phyloP scores from a whole-genome alignment of 148 eudicot genomes.

The Bassia scoparia region DNA sequence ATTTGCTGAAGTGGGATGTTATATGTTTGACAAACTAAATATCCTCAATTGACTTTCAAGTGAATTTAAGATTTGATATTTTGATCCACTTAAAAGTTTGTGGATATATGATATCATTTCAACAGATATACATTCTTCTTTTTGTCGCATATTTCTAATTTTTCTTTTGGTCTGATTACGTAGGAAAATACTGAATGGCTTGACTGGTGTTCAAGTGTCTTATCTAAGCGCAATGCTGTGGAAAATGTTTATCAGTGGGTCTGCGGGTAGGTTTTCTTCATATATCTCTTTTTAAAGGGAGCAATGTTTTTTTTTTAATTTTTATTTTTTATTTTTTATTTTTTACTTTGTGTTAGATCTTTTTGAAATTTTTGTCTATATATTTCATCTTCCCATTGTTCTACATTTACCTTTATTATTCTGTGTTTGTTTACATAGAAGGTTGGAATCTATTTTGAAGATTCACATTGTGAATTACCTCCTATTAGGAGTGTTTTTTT shows the following conservation, averaged over 20 bases:
- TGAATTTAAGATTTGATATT: not conserved
- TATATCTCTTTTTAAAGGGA: not conserved
- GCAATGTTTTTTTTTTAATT: not conserved
- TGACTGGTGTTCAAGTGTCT: slow-evolving; percentile 75
- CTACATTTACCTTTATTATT: not conserved
- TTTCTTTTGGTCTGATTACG: slow-evolving; percentile 8
- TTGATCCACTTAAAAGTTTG: not conserved
- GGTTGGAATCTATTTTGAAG: not conserved
- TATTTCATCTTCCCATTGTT: not conserved
- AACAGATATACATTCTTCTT: not conserved
- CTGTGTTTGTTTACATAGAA: not conserved
- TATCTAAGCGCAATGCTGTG: slow-evolving; percentile 68
- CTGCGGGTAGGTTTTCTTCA: slow-evolving; percentile 67
- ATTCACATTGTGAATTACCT: not conserved
- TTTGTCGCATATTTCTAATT: not conserved
- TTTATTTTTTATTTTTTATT: no score
- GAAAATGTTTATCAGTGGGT: slow-evolving; percentile 94
- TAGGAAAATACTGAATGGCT: slow-evolving; percentile 82
- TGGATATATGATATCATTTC: not conserved
- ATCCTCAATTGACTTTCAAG: no score
- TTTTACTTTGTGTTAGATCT: no score
- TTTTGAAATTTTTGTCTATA: not conserved
- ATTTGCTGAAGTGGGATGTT: not conserved
- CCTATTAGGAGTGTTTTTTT: no score
- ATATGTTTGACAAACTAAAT: not conserved